phyloP scores from a whole-genome alignment of 2,329 filamentous ascomycete species.

The Samsoniella hepiali region DNA sequence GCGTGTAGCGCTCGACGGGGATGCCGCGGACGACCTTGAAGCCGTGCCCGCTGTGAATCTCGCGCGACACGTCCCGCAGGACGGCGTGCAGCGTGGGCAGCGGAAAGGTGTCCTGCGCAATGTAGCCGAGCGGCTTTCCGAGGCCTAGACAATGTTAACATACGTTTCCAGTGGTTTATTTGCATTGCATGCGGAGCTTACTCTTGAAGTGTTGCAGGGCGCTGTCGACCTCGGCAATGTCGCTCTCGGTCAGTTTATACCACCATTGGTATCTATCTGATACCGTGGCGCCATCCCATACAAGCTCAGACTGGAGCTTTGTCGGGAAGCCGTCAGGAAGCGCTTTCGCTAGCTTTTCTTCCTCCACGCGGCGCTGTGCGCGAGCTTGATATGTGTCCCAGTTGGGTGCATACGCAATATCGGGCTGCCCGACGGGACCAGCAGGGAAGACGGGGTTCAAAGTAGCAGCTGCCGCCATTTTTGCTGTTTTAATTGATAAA shows the following conservation, averaged over 20 bases:
- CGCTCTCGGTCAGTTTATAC: slow-evolving; percentile 43
- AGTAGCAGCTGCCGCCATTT: slow-evolving; percentile 26
- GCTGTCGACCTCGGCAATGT: slow-evolving; percentile 48
- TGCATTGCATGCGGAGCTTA: slow-evolving; percentile 23
- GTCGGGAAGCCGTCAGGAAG: slow-evolving; percentile 51
- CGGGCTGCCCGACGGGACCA: slow-evolving; percentile 48
- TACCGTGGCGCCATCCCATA: slow-evolving; percentile 55
- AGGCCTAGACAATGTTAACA: slow-evolving; percentile 22
- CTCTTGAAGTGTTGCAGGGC: slow-evolving; percentile 43
- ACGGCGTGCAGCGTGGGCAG: slow-evolving; percentile 48
- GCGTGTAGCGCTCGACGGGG: slow-evolving; percentile 47
- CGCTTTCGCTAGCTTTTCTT: slow-evolving; percentile 36
- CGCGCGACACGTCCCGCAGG: slow-evolving; percentile 49
- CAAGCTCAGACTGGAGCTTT: slow-evolving; percentile 47
- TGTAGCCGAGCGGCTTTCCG: slow-evolving; percentile 36
- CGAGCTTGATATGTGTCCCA: slow-evolving; percentile 51
- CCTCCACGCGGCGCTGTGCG: slow-evolving; percentile 41
- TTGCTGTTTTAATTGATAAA: not conserved
- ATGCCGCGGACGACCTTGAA: slow-evolving; percentile 61
- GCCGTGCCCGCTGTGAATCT: slow-evolving; percentile 56
- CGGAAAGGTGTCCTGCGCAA: slow-evolving; percentile 52
- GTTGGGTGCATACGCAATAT: slow-evolving; percentile 57
- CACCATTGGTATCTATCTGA: slow-evolving; percentile 50
- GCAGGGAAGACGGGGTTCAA: slow-evolving; percentile 14
- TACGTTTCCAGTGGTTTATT: not conserved